Evolutionary conservation across 2,329 filamentous ascomycete species (phyloP).

Genomic region (Diplodia seriata): DNA sequence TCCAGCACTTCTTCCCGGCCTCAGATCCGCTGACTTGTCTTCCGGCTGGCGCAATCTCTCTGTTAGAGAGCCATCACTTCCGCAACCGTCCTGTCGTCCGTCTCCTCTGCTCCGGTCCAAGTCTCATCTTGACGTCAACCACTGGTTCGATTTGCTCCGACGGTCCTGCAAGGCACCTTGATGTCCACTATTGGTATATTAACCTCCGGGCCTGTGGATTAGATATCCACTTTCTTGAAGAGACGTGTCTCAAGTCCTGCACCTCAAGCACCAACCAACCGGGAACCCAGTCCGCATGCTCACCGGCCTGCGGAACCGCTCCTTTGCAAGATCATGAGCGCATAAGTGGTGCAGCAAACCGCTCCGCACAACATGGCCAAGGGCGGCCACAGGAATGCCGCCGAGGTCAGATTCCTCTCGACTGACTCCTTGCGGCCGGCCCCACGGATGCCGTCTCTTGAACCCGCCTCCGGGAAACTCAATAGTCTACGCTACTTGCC

Average conservation of each 20-base stretch:
- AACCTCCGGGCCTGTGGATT: not conserved
- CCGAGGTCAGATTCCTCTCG: slow-evolving; percentile 9
- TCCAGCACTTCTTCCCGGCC: not conserved
- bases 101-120: not conserved
- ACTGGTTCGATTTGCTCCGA: not conserved
- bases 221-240: not conserved
- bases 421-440: not conserved
- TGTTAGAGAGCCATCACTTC: not conserved
- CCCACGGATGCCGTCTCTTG: not conserved
- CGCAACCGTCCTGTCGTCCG: not conserved
- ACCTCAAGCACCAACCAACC: too few relatives aligned
- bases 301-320: not conserved
- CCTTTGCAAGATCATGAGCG: not conserved
- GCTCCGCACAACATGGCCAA: not conserved
- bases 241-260: not conserved
- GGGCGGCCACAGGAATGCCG: not conserved
- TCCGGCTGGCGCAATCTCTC: not conserved
- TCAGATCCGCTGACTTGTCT: not conserved
- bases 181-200: not conserved
- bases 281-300: too few relatives aligned
- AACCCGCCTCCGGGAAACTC: not conserved
- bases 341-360: not conserved
- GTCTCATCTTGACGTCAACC: not conserved
- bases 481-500: not conserved
- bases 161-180: not conserved